These are phyloP conservation scores for Sideroxylon spinosum DNA, from an alignment of 179 eudicot species.

Conservation along the genomic window DNA sequence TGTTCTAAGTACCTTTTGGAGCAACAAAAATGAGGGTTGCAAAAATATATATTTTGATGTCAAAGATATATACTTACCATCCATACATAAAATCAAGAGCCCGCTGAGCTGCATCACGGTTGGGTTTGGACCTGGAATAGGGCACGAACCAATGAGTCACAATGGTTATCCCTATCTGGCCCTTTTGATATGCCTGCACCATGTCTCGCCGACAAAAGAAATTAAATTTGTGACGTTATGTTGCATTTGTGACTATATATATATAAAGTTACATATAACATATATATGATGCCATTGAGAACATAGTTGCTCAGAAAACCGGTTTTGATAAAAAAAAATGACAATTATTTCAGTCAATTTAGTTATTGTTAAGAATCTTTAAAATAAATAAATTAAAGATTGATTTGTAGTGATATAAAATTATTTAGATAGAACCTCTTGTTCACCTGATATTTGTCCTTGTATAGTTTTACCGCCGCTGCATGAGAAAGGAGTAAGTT, in stretches of 20 bases:
- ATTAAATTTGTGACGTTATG: too few species aligned
- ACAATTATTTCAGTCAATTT: neutral
- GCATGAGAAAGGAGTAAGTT: slow-evolving; percentile 46
- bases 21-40: neutral
- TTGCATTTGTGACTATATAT: too few species aligned
- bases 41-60: neutral
- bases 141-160: slow-evolving; percentile 32
- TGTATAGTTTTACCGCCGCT: slow-evolving; percentile 23
- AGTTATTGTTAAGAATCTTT: neutral
- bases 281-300: too few species aligned
- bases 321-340: neutral
- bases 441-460: slow-evolving; percentile 28
- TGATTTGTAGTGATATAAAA: neutral
- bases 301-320: too few species aligned
- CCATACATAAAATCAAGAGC: slow-evolving; percentile 35
- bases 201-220: neutral
- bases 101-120: slow-evolving; percentile 25
- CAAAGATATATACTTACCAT: slow-evolving; percentile 25
- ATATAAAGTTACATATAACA: too few species aligned
- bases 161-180: slow-evolving; percentile 30
- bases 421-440: neutral
- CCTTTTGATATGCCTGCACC: slow-evolving; percentile 30
- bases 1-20: too few species aligned
- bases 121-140: slow-evolving; percentile 1
- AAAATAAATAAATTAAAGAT: neutral